Conservation (phyloP, 163 green algal species). For the Scenedesmus sp. region DNA sequence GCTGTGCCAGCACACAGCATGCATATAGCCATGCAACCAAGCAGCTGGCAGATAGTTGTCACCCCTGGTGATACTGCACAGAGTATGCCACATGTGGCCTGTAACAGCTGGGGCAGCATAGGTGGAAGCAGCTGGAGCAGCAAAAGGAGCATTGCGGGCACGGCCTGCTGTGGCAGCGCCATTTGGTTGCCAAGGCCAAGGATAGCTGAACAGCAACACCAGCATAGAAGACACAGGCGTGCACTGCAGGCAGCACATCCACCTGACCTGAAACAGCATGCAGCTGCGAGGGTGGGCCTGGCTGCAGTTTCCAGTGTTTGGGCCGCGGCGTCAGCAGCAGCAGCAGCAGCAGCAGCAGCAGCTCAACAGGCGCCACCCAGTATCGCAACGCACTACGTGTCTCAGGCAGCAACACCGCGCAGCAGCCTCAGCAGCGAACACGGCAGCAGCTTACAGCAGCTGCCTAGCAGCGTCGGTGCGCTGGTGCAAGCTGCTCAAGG, state of each 20-base stretch:
- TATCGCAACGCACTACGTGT: background rate
- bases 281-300: background rate
- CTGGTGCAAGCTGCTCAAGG: background rate
- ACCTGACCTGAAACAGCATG: background rate
- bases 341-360: conserved; percentile 1
- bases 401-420: background rate
- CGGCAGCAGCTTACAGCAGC: background rate
- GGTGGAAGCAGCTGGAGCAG: background rate
- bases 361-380: background rate
- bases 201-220: background rate
- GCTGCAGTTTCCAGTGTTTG: background rate
- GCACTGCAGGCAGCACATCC: background rate
- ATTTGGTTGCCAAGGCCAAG: background rate
- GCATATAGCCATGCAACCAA: background rate
- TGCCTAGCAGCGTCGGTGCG: background rate
- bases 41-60: background rate
- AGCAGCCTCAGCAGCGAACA: background rate
- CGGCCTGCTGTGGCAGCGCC: background rate
- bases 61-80: background rate
- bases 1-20: background rate
- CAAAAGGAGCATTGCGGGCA: background rate
- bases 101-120: background rate
- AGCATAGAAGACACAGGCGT: background rate
- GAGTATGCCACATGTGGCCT: background rate
- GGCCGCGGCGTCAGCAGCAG: no score